These are phyloP conservation scores for Micractinium conductrix DNA, from an alignment of 139 green algal genomes.

Conservation along the genomic window DNA sequence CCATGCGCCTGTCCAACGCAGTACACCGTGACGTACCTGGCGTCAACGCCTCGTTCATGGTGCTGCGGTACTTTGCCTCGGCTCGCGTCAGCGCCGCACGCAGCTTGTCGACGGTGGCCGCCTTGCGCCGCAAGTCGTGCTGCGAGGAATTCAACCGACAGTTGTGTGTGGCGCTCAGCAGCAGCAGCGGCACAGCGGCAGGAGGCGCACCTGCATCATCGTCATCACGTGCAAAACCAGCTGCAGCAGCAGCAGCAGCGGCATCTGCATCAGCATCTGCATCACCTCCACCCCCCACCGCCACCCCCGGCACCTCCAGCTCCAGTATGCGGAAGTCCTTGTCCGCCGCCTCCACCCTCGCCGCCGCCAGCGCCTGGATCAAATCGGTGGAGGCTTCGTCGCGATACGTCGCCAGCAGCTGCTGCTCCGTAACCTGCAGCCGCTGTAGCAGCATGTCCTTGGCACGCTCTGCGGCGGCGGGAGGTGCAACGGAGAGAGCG, in stretches of 20 bases:
- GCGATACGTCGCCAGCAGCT: conserved; percentile 29
- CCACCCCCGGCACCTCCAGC: conserved; percentile 4
- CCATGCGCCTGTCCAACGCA: no score
- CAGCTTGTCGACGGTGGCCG: not conserved
- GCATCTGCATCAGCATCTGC: not conserved
- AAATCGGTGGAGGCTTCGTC: conserved; percentile 14
- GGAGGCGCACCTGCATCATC: no score
- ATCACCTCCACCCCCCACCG: not conserved
- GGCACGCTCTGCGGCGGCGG: not conserved
- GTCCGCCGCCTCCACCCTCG: conserved; percentile 27
- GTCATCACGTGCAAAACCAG: not conserved
- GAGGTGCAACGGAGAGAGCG: no score
- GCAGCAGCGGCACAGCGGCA: no score
- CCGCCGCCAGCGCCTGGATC: conserved; percentile 14
- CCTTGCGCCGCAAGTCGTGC: conserved; percentile 19
- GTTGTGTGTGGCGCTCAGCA: not conserved
- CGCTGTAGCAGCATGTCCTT: conserved; percentile 19
- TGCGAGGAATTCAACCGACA: not conserved
- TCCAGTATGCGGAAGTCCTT: conserved; percentile 22
- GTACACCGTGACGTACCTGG: not conserved
- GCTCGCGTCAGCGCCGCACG: conserved; percentile 1
- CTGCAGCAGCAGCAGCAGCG: not conserved
- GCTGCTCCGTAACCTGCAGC: conserved; percentile 8
- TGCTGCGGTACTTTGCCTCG: conserved; percentile 12
- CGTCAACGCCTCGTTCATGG: not conserved